Percentiles rank a stretch among this genome's conserved stretches.
Evolutionary conservation across 257 asterid genomes (phyloP).

Genomic region (Asclepias syriaca): DNA sequence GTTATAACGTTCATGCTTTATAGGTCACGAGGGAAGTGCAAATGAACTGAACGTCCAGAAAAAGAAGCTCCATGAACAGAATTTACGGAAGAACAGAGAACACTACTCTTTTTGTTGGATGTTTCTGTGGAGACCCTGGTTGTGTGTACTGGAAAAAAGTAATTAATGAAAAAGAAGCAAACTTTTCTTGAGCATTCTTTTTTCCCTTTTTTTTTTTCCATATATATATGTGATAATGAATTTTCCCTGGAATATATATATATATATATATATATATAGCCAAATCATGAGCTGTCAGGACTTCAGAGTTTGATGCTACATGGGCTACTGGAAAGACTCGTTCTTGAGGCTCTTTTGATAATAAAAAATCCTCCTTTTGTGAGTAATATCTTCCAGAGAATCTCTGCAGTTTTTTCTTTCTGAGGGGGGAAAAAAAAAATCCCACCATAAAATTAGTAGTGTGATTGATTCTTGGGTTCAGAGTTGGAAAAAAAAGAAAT

Average conservation of each 20-base stretch:
- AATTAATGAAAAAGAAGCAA: not conserved
- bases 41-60: not conserved
- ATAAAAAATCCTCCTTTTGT: not conserved
- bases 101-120: not conserved
- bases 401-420: not conserved
- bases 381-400: not conserved
- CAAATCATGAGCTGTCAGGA: constrained; percentile 3
- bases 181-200: not conserved
- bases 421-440: not conserved
- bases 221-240: not conserved
- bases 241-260: not conserved
- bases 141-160: not conserved
- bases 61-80: not conserved
- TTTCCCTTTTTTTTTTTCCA: no score
- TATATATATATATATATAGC: not conserved
- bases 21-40: not conserved
- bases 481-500: constrained; percentile 8
- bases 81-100: not conserved
- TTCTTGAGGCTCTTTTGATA: not conserved
- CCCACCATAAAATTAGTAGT: not conserved
- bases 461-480: not conserved
- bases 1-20: no score
- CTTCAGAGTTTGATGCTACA: not conserved
- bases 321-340: not conserved
- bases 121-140: not conserved